Evolutionary conservation across 176 grass and related monocot genomes (phyloP).

Genomic region (Aegilops tauschii): DNA sequence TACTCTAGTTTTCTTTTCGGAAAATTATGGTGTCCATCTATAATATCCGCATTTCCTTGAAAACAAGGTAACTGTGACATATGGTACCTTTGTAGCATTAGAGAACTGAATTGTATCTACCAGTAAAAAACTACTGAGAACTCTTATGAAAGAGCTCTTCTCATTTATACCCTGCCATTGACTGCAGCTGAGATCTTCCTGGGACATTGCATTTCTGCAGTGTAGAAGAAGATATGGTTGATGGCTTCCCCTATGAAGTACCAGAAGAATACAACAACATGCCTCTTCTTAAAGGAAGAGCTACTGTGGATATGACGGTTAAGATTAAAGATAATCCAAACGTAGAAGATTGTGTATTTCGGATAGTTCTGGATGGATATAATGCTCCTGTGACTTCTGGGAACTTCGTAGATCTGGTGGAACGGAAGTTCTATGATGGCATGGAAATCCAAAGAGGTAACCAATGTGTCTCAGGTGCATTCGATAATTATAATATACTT

Average conservation of each 20-base stretch:
- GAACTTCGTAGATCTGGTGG: conserved; percentile 90
- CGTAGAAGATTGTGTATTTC: conserved; percentile 81
- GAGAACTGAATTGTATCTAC: conserved; percentile 19
- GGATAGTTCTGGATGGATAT: conserved; percentile 93
- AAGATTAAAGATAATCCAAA: conserved; percentile 97
- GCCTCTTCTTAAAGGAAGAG: conserved; percentile 97
- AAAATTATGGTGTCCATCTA: not conserved
- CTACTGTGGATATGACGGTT: conserved; percentile 96
- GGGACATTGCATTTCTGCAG: conserved; percentile 98
- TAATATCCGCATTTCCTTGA: not conserved
- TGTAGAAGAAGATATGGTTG: conserved; percentile 99
- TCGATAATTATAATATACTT: not conserved
- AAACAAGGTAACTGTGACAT: not conserved
- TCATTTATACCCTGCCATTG: conserved; percentile 95
- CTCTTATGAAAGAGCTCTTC: conserved; percentile 54
- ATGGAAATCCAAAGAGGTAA: conserved; percentile 99
- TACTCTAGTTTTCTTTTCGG: conserved; percentile 2
- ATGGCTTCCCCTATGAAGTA: conserved; percentile 87
- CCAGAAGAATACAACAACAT: conserved; percentile 87
- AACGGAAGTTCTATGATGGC: conserved; percentile 95
- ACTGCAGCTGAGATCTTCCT: conserved; percentile 99
- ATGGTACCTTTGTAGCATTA: conserved; percentile 17
- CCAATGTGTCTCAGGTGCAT: not conserved
- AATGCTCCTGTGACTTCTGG: conserved; percentile 92
- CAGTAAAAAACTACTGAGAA: conserved; percentile 43